Percentiles rank a stretch among this genome's conserved stretches.
phyloP scores from a whole-genome alignment of 2,329 filamentous ascomycete genomes.

The Rutstroemia sp. region DNA sequence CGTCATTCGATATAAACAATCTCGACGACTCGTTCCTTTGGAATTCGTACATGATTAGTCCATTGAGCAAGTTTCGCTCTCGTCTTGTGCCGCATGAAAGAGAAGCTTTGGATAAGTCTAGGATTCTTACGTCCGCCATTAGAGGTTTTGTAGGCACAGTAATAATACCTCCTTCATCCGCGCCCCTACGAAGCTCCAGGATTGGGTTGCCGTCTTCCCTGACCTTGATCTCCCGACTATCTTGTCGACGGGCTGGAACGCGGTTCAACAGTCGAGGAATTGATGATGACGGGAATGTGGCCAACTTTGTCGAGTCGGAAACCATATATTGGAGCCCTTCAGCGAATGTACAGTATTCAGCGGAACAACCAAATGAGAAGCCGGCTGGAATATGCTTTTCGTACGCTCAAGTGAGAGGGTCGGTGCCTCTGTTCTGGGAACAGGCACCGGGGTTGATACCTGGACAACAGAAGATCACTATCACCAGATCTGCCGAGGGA shows the following conservation, averaged over 20 bases:
- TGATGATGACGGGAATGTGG: constrained; percentile 94
- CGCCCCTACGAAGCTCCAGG: constrained; percentile 57
- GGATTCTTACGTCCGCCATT: constrained; percentile 88
- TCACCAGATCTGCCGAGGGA: constrained; percentile 82
- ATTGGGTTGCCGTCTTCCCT: constrained; percentile 75
- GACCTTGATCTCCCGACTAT: constrained; percentile 85
- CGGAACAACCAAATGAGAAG: constrained; percentile 19
- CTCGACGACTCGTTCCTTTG: constrained; percentile 90
- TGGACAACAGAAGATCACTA: constrained; percentile 86
- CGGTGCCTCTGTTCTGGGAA: constrained; percentile 96
- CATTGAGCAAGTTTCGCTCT: constrained; percentile 81
- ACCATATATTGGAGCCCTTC: constrained; percentile 82
- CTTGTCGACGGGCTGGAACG: constrained; percentile 84
- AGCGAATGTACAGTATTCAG: constrained; percentile 10
- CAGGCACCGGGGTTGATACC: constrained; percentile 82
- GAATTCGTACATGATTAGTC: constrained; percentile 98
- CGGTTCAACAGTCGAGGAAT: constrained; percentile 96
- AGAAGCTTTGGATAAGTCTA: constrained; percentile 72
- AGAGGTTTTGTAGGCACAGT: constrained; percentile 86
- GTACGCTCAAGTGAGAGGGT: constrained; percentile 87
- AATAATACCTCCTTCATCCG: constrained; percentile 69
- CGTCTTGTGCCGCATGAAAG: constrained; percentile 69
- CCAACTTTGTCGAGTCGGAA: constrained; percentile 98
- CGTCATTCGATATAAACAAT: constrained; percentile 83
- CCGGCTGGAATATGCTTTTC: constrained; percentile 68